A percentile compares a stretch with the other conserved stretches of the same genome.
Conservation (phyloP, 2,329 filamentous ascomycete species). For the Ascosphaera acerosa region DNA sequence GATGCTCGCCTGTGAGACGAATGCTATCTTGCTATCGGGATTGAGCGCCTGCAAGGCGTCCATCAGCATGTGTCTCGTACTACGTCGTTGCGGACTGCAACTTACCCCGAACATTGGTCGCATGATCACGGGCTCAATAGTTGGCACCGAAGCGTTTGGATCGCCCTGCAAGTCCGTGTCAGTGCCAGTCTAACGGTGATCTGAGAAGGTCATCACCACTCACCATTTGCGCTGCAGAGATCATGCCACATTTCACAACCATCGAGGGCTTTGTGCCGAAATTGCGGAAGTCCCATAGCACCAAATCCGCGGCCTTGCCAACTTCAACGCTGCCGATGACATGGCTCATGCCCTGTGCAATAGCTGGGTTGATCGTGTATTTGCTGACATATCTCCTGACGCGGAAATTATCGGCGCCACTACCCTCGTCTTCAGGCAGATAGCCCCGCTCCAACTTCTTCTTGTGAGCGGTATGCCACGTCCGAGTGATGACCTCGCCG, state of each 20-base stretch:
- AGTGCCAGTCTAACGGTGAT: neutral
- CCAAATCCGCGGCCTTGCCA: conserved; percentile 72
- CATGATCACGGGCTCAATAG: conserved; percentile 58
- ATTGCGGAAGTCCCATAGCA: conserved; percentile 60
- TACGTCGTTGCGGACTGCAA: too few species aligned
- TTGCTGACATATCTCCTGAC: conserved; percentile 88
- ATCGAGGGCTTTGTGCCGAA: conserved; percentile 69
- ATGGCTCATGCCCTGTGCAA: conserved; percentile 76
- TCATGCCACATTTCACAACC: conserved; percentile 72
- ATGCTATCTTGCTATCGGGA: conserved; percentile 49
- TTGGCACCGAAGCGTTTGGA: conserved; percentile 64
- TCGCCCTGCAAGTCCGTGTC: conserved; percentile 46
- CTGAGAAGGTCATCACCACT: conserved; percentile 7
- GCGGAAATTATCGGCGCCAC: conserved; percentile 66
- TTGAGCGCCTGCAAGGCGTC: conserved; percentile 38
- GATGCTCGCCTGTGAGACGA: conserved; percentile 53
- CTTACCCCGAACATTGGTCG: conserved; percentile 57
- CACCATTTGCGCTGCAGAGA: conserved; percentile 65
- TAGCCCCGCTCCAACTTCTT: conserved; percentile 67
- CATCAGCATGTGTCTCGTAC: too few species aligned
- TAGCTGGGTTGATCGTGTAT: conserved; percentile 84
- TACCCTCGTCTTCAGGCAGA: conserved; percentile 52
- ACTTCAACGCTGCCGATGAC: conserved; percentile 67
- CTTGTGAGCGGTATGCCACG: conserved; percentile 95
- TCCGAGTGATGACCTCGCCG: conserved; percentile 75